These are phyloP conservation scores for Spirogloea muscicola DNA, from an alignment of 139 green algal genomes.

Conservation along the genomic window DNA sequence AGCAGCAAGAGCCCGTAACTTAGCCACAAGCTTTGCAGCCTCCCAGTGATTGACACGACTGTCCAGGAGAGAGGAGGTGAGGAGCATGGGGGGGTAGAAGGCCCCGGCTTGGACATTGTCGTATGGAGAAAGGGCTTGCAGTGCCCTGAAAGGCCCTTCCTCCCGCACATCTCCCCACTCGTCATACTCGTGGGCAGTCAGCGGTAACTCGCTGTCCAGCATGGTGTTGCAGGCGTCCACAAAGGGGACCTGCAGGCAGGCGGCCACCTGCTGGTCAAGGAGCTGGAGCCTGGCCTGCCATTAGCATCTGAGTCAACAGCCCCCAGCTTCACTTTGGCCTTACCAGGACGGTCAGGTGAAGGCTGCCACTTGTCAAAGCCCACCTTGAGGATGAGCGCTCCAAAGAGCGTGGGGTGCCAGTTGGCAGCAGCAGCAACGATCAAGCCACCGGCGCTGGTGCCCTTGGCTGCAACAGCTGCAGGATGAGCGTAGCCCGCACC, in stretches of 20 bases:
- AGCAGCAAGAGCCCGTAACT: too few species aligned
- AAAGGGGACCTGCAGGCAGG: constrained; percentile 54
- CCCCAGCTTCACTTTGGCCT: too few species aligned
- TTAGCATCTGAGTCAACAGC: too few species aligned
- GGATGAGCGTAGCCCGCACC: constrained; percentile 2
- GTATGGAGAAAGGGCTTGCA: constrained; percentile 25
- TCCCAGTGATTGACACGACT: too few species aligned
- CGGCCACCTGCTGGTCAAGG: too few species aligned
- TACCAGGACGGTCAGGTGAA: too few species aligned
- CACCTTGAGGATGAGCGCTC: constrained; percentile 36
- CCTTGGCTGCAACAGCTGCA: constrained; percentile 10
- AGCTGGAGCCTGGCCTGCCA: too few species aligned
- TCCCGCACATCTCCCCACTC: constrained; percentile 44
- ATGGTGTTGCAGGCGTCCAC: constrained; percentile 48
- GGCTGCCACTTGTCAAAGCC: too few species aligned
- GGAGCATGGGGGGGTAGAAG: constrained; percentile 19
- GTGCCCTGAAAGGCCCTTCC: background rate
- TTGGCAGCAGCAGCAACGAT: constrained; percentile 46
- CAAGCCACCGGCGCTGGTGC: constrained; percentile 48
- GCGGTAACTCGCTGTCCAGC: constrained; percentile 44
- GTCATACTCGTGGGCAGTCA: constrained; percentile 46
- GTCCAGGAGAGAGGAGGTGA: constrained; percentile 28
- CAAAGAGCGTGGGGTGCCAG: constrained; percentile 37
- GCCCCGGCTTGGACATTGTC: constrained; percentile 22
- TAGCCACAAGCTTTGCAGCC: too few species aligned